Evolutionary conservation across 257 asterid species (phyloP).

Genomic region (Solanum raphanifolium): DNA sequence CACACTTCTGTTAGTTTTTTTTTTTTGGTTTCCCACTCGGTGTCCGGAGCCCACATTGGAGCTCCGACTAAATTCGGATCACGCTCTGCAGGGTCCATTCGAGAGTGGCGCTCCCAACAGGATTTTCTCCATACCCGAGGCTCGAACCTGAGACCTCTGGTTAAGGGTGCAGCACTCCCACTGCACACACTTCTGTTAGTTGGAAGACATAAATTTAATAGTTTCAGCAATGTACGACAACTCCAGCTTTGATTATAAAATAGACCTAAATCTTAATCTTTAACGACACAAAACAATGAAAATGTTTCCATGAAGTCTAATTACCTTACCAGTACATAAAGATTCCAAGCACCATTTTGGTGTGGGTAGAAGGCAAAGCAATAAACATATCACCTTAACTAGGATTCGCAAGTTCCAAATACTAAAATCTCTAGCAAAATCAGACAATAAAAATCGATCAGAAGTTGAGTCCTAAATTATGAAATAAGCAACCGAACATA

Average conservation of each 20-base stretch:
- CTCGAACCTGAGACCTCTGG: no score
- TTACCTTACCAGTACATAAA: not conserved
- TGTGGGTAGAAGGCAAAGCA: not conserved
- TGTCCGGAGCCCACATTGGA: no score
- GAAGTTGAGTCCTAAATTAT: not conserved
- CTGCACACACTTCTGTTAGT: not conserved
- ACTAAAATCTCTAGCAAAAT: not conserved
- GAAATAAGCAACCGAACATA: not conserved
- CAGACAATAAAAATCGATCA: not conserved
- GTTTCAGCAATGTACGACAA: not conserved
- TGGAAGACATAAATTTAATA: not conserved
- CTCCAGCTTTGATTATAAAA: not conserved
- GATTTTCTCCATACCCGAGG: no score
- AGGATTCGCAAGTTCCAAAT: not conserved
- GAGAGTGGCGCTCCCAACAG: no score
- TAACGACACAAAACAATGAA: not conserved
- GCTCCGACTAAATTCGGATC: no score
- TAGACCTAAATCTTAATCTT: not conserved
- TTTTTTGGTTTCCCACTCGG: no score
- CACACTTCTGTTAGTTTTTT: no score
- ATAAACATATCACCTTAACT: not conserved
- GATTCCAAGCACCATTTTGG: not conserved
- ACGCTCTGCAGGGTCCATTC: no score
- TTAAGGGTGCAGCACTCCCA: no score
- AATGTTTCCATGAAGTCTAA: not conserved